Evolutionary conservation across 2,329 filamentous ascomycete genomes (phyloP).

Genomic region (Exutisphaerella laricina): DNA sequence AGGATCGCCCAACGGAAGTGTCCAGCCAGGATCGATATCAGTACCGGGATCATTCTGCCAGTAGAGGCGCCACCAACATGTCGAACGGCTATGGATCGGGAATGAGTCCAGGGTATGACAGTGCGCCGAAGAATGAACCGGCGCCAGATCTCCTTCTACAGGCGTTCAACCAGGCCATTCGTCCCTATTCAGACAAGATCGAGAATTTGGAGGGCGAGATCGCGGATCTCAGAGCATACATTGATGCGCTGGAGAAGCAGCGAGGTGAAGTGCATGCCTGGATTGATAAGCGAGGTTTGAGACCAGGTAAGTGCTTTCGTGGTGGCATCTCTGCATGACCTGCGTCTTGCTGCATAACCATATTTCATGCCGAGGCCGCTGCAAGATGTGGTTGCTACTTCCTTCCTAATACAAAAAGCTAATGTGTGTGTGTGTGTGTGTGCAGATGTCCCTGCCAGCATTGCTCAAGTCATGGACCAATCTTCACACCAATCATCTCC

Average conservation of each 20-base stretch:
- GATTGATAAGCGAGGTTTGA: conserved; percentile 51
- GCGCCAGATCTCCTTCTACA: conserved; percentile 48
- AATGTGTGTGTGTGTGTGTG: neutral
- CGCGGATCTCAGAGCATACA: conserved; percentile 63
- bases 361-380: no score
- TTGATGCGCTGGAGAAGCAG: conserved; percentile 49
- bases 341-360: no score
- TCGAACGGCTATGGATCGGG: conserved; percentile 13
- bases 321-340: no score
- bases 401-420: neutral
- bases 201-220: conserved; percentile 48
- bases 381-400: no score
- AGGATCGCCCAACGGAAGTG: conserved; percentile 38
- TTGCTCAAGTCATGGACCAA: conserved; percentile 50
- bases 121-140: conserved; percentile 32
- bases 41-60: conserved; percentile 7
- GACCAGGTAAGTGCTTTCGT: conserved; percentile 42
- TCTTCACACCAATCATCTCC: conserved; percentile 35
- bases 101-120: conserved; percentile 21
- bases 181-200: conserved; percentile 50
- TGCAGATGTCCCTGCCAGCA: conserved; percentile 47
- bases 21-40: conserved; percentile 13
- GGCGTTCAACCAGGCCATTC: conserved; percentile 50
- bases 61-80: conserved; percentile 10
- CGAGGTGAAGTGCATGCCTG: conserved; percentile 48